Percentiles rank a stretch among this genome's conserved stretches.
Conservation (phyloP, 495 filamentous ascomycete genomes). For the Penicillium cosmopolitanum region DNA sequence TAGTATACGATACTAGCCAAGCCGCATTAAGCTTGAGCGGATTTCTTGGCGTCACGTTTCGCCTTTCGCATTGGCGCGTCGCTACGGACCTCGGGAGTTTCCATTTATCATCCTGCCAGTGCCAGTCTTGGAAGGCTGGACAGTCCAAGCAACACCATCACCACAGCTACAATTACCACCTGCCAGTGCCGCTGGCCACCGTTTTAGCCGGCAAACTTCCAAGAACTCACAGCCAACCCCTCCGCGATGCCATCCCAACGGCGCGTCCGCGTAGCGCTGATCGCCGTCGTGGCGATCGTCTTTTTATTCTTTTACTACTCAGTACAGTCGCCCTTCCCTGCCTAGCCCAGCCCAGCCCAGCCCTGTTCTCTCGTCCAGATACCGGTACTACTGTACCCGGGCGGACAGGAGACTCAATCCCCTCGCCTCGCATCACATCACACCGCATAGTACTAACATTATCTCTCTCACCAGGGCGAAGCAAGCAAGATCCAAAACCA, state of each 20-base stretch:
- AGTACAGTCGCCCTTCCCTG: conserved; percentile 28
- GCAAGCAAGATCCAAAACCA: conserved; percentile 47
- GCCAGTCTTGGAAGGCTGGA: no score
- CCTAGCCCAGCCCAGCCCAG: no score
- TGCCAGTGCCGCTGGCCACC: no score
- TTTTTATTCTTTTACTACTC: conserved; percentile 67
- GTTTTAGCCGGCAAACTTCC: no score
- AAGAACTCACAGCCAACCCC: no score
- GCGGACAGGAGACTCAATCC: no score
- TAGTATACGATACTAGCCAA: neutral
- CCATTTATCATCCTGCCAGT: neutral
- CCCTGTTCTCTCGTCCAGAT: no score
- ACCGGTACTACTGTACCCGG: no score
- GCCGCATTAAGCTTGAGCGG: conserved; percentile 1
- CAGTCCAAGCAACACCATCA: no score
- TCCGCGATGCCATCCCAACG: conserved; percentile 69
- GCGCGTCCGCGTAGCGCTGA: conserved; percentile 60
- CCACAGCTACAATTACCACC: no score
- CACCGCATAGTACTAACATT: no score
- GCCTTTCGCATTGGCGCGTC: neutral
- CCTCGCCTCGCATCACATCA: no score
- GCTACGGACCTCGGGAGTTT: neutral
- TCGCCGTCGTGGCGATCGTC: conserved; percentile 48
- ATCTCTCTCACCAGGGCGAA: conserved; percentile 38
- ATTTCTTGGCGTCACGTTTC: conserved; percentile 5